Conservation (phyloP, 1,284 basidiomycete species). For the Cystobasidiaceae sp. region DNA sequence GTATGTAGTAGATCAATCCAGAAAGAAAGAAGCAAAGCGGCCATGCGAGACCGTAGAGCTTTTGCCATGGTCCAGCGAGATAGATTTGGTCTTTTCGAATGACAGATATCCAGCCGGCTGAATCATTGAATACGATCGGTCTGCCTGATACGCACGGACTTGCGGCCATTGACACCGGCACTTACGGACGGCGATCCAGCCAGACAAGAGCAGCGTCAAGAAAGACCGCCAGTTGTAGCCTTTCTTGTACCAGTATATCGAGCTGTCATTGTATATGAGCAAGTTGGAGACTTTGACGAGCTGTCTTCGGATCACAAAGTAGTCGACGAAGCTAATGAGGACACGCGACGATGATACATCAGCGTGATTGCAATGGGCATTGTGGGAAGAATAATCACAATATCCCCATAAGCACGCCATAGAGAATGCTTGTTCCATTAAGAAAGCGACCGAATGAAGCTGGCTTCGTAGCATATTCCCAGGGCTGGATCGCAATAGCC, state of each 20-base stretch:
- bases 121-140: background rate
- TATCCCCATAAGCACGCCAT: background rate
- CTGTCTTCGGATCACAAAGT: conserved; percentile 19
- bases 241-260: conserved; percentile 26
- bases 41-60: conserved; percentile 9
- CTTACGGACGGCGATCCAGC: conserved; percentile 8
- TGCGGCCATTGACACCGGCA: background rate
- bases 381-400: background rate
- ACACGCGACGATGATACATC: background rate
- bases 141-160: background rate
- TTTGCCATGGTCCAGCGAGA: background rate
- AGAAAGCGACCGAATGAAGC: conserved; percentile 5
- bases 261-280: background rate
- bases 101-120: conserved; percentile 12
- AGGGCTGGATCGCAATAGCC: conserved; percentile 10
- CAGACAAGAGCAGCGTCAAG: conserved; percentile 29
- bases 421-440: background rate
- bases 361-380: background rate
- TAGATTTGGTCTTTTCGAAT: background rate
- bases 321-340: conserved; percentile 21
- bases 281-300: conserved; percentile 18
- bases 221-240: conserved; percentile 40
- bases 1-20: background rate
- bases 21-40: conserved; percentile 4
- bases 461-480: conserved; percentile 2